Evolutionary conservation across 2,329 filamentous ascomycete genomes (phyloP), one percentile per base, ranked within the genome.

Genomic region (Seiridium cupressi): DNA sequence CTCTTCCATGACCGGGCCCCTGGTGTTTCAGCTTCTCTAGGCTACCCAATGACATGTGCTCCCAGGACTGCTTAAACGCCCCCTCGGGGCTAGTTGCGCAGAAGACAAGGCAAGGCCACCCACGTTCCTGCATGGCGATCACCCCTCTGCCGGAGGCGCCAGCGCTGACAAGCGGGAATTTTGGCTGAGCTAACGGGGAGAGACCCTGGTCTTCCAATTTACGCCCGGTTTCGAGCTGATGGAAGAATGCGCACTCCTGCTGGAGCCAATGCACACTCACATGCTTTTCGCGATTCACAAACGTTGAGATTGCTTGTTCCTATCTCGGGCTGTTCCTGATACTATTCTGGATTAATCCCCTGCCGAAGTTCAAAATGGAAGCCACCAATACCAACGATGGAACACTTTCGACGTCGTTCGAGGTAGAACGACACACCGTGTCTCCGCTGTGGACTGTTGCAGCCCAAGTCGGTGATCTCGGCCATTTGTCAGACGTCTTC

Each of bases 41-140:
- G 1, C 38, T 3, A 3, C 5, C 51, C 51, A 55, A 55, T 55
- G n/a, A 55, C 5, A 55, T 11, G 4, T 18, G n/a, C 26, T 44
- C 18, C 18, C 36, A 8, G 3, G 51, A 18, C 36, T 38, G 51
- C 51, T 31, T 9, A 13, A 48, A 44, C 40, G 51, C 51, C 51
- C 44, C 40, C 38, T 44, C 34, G n/a, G 51, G 51, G 36, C 26
- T 26, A 26, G 18, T 26, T 26, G 18, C 18, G 18, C 18, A 49
- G 32, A 53, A 35, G 34, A 13, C 10, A 53, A 18, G 10, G 10
- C 35, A 7, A 40, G 51, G 51, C 34, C 4, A 5, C 11, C 51
- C 36, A 18, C 36, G 51, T 55, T 31, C 51, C 51, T 55, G 51
- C 51, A 55, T 55, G 51, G 51, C 36, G 51, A 55, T 55, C 51